phyloP scores from a whole-genome alignment of 805 yeast species.

The Cyberlindnera americana region DNA sequence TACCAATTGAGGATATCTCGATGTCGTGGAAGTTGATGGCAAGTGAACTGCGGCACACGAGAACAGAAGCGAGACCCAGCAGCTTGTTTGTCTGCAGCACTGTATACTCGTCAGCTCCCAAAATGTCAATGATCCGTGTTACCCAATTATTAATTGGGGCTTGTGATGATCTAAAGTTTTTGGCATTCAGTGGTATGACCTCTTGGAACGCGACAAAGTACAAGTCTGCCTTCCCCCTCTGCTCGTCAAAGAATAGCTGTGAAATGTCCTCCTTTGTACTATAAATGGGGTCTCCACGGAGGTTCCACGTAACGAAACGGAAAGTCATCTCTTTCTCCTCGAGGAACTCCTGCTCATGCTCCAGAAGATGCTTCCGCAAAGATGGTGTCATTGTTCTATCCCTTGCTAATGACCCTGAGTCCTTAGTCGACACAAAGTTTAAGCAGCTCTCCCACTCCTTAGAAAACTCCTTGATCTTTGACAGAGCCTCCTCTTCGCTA shows the following conservation, averaged over 20 bases:
- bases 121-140: slow-evolving; percentile 19
- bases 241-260: slow-evolving; percentile 5
- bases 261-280: slow-evolving; percentile 20
- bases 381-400: slow-evolving; percentile 7
- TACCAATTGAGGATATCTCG: slow-evolving; percentile 44
- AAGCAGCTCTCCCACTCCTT: slow-evolving; percentile 12
- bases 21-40: slow-evolving; percentile 38
- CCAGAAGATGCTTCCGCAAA: slow-evolving; percentile 17
- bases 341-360: slow-evolving; percentile 17
- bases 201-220: slow-evolving; percentile 48
- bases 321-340: slow-evolving; percentile 22
- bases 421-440: slow-evolving; percentile 4
- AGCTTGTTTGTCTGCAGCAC: slow-evolving; percentile 44
- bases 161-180: slow-evolving; percentile 33
- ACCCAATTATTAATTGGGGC: slow-evolving; percentile 34
- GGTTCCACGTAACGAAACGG: slow-evolving; percentile 38
- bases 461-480: slow-evolving; percentile 3
- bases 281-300: slow-evolving; percentile 30
- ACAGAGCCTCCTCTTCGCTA: background rate
- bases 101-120: slow-evolving; percentile 28
- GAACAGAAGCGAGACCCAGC: slow-evolving; percentile 47
- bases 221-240: slow-evolving; percentile 28
- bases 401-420: slow-evolving; percentile 1
- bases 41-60: slow-evolving; percentile 35
- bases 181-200: slow-evolving; percentile 44